Base-by-base conservation (phyloP, 2,329 filamentous ascomycete species). In the Claviceps humidiphila region DNA sequence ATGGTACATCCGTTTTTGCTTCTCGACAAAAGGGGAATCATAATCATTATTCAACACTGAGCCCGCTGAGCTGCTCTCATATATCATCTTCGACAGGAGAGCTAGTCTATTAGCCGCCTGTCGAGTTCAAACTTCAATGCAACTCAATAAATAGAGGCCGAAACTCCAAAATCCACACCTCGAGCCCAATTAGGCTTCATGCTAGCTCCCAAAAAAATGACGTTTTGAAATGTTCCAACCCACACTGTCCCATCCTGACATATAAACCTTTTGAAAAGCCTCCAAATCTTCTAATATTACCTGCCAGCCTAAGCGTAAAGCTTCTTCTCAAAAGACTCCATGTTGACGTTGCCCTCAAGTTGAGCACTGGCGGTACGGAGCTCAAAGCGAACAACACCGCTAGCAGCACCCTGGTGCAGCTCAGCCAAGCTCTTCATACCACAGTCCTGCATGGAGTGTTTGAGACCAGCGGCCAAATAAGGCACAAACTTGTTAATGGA, bases 251-350 rank as follows among this genome's bases (percentile, higher is more conserved):
- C 51, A 5, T 38, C 14, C 38, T 46, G 26, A 43, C 30, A 16
- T 40, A 26, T 49, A 45, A 34, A 34, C 30, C 30, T 11, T 34
- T 34, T 34, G 9, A 34, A 34, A 34, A 34, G 30, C 30, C 30
- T 4, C 17, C 20, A 24, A 14, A 8, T 16, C 11, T 22, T 16
- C 14, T 42, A n/a, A 49, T 16, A 20, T 47, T 47, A 5, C 17
- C 34, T 14, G 51, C 26, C 47, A 22, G 20, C 70, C 16, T 82
- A 96, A 63, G 89, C 89, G 73, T 95, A 98, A 60, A 98, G 85
- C 81, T 97, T 98, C 86, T 98, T 98, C 78, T 97, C 93, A 68
- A 95, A 97, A 68, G 88, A 91, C 76, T 97, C 89, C 78, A 98
- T 89, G 74, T 97, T 94, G 56, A 98, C 90, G 66, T 91, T 93